These are phyloP conservation scores for Rhypophila decipiens DNA, from an alignment of 495 filamentous ascomycete species.

Conservation along the genomic window DNA sequence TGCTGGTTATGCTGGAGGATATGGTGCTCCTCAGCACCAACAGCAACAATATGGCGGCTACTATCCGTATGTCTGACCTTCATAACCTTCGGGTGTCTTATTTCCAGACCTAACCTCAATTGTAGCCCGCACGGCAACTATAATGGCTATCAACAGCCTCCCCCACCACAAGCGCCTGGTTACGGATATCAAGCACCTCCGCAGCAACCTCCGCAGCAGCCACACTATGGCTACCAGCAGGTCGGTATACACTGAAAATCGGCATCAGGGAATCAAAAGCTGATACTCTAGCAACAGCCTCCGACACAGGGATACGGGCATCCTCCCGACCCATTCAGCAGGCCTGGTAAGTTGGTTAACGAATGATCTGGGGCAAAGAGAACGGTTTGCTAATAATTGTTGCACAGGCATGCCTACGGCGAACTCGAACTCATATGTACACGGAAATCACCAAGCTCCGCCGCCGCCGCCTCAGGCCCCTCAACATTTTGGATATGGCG, in stretches of 20 bases:
- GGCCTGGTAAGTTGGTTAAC: conserved; percentile 30
- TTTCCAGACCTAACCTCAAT: conserved; percentile 2
- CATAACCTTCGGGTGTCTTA: not conserved
- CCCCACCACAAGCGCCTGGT: conserved; percentile 27
- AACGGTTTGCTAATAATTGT: conserved; percentile 6
- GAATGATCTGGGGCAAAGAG: not conserved
- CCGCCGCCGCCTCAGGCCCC: conserved; percentile 52
- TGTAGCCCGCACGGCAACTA: conserved; percentile 16
- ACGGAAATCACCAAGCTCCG: conserved; percentile 48
- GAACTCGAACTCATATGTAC: conserved; percentile 46
- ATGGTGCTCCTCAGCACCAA: conserved; percentile 30
- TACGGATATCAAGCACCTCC: conserved; percentile 44
- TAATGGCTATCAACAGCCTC: conserved; percentile 16
- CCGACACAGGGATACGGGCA: conserved; percentile 38
- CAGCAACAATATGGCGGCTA: conserved; percentile 35
- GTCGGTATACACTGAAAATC: conserved; percentile 10
- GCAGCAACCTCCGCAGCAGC: conserved; percentile 38
- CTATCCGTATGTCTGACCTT: conserved; percentile 28
- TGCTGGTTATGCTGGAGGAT: conserved; percentile 35
- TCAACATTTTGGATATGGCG: conserved; percentile 70
- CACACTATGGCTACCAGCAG: conserved; percentile 28
- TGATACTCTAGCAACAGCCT: conserved; percentile 16
- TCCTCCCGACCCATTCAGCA: conserved; percentile 33
- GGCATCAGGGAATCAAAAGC: too few species aligned
- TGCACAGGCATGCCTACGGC: conserved; percentile 39